phyloP scores from a whole-genome alignment of 192 early-diverging fungal species.

The Backusella luteola region DNA sequence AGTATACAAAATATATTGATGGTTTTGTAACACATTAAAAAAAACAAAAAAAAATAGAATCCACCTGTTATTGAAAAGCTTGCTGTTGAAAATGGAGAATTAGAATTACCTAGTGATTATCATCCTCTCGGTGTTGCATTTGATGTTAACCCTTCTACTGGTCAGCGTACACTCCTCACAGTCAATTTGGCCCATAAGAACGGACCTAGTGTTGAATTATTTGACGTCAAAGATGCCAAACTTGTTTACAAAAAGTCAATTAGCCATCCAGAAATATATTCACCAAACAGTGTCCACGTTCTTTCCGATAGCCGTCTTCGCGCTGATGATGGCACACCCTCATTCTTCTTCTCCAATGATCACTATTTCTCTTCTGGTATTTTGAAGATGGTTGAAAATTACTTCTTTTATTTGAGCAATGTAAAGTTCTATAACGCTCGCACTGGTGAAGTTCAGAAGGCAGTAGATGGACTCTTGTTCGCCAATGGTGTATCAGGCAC shows the following conservation, averaged over 20 bases:
- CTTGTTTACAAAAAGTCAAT: conserved; percentile 20
- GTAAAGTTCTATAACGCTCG: conserved; percentile 32
- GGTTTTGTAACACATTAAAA: not conserved
- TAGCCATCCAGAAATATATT: not conserved
- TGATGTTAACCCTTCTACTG: conserved; percentile 2
- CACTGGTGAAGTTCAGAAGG: not conserved
- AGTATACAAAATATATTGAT: not conserved
- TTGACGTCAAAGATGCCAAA: conserved; percentile 1
- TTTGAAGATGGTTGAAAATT: conserved; percentile 27
- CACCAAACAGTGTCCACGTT: conserved; percentile 27
- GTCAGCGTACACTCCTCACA: not conserved
- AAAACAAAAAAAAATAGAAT: not conserved
- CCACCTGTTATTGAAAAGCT: conserved; percentile 7
- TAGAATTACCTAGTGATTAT: not conserved
- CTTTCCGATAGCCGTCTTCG: conserved; percentile 4
- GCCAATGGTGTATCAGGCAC: conserved; percentile 31
- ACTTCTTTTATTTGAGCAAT: conserved; percentile 18
- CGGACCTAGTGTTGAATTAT: conserved; percentile 8
- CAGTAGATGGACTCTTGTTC: conserved; percentile 20
- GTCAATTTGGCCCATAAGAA: conserved; percentile 12
- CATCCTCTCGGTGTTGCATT: conserved; percentile 33
- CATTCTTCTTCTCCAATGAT: conserved; percentile 31
- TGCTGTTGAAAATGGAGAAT: not conserved
- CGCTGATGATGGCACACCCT: conserved; percentile 26
- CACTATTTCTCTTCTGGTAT: conserved; percentile 9